Evolutionary conservation across 2,329 filamentous ascomycete species (phyloP), one percentile per base, ranked within the genome.

Genomic region (Arthrobotrys entomopaga): DNA sequence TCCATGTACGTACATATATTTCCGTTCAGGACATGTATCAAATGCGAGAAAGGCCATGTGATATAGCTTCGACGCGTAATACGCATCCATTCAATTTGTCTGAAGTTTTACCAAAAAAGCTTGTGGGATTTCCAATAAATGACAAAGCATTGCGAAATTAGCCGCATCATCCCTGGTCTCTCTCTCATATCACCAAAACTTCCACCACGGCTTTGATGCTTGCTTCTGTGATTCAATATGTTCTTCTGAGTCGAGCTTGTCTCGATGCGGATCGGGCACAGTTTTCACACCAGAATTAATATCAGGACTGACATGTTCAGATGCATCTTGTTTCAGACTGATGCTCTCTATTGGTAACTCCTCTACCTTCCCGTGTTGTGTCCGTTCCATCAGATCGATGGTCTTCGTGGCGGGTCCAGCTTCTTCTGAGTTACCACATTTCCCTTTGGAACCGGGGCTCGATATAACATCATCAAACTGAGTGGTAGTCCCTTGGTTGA

Each of bases 121-220:
- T 43, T 15, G 7, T 15, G 46, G 29, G 61, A 65, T 73, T 73
- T 65, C 46, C 57, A 73, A 73, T 73, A 38, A 49, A 59, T 73
- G 57, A 73, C 56, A 66, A 73, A 73, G 61, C 69, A 61, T 40
- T 66, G 40, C 20, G 19, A 46, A 73, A 65, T 65, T 65, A 65
- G 53, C 67, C 60, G 60, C 60, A 48, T 48, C 38, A 19, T 20
- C 26, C 24, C 20, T 65, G 24, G 38, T 26, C 56, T 20, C 58
- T 49, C 26, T 2, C 46, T 50, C 29, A 7, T 6, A 43, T 43
- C 26, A 48, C 67, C 59, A 72, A 53, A 59, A 19, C 15, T 49
- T 65, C 69, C 69, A 73, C 60, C 54, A 65, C 19, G 16, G 54
- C n/a, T 57, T 65, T 63, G 46, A 11, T 29, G 20, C 4, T 22